A percentile compares a stretch with the other conserved stretches of the same genome.
Evolutionary conservation across 2,329 filamentous ascomycete genomes (phyloP).

Genomic region (Xylaria hypoxylon): DNA sequence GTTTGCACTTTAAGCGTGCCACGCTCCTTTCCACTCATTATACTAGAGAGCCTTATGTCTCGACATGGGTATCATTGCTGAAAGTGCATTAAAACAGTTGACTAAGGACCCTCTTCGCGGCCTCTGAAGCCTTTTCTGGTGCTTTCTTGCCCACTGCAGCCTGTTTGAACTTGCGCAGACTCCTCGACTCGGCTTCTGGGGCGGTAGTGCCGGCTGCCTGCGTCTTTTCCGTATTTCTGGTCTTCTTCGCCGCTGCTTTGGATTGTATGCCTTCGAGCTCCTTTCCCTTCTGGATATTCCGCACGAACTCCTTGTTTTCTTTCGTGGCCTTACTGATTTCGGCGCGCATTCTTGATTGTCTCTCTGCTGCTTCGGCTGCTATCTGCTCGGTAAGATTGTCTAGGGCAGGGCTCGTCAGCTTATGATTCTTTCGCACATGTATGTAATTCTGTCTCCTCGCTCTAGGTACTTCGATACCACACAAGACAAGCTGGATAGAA

Average conservation of each 20-base stretch:
- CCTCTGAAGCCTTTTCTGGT: constrained; percentile 46
- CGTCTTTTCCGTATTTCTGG: constrained; percentile 42
- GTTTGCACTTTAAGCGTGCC: not conserved
- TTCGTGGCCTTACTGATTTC: constrained; percentile 80
- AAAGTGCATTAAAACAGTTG: constrained; percentile 46
- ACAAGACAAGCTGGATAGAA: not conserved
- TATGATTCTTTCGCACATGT: constrained; percentile 15
- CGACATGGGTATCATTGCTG: constrained; percentile 47
- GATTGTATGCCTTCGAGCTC: constrained; percentile 79
- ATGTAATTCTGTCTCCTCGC: not conserved
- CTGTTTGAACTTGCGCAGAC: constrained; percentile 48
- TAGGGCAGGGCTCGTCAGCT: constrained; percentile 20
- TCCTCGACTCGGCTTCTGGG: constrained; percentile 29
- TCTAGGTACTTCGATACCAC: not conserved
- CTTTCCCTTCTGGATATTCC: constrained; percentile 83
- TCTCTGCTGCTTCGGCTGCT: constrained; percentile 82
- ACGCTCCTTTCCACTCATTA: not conserved
- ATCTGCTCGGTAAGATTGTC: constrained; percentile 79
- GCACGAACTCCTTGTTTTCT: constrained; percentile 85
- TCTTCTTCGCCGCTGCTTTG: constrained; percentile 64
- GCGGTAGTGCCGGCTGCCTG: constrained; percentile 8
- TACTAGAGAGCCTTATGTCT: not conserved
- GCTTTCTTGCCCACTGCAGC: constrained; percentile 47
- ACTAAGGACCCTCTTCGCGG: constrained; percentile 49
- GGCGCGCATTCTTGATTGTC: constrained; percentile 78